Evolutionary conservation across 129 eudicot genomes (phyloP).

Genomic region (Tagetes patula): DNA sequence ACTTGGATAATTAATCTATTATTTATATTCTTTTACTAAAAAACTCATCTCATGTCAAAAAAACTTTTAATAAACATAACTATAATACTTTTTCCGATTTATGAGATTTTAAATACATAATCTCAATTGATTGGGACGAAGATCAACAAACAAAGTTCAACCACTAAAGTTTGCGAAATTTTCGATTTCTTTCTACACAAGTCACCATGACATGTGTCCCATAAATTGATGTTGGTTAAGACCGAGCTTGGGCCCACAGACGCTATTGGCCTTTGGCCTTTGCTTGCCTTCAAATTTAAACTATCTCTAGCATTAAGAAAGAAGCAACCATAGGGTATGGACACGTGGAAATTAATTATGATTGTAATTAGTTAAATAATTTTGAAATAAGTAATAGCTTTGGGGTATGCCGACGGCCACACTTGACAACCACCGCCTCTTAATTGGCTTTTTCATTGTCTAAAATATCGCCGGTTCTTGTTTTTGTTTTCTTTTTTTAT

Average conservation of each 20-base stretch:
- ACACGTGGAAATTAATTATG: conserved; percentile 28
- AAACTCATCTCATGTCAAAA: too few species aligned
- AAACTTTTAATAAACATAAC: too few species aligned
- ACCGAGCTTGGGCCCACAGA: not conserved
- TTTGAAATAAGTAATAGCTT: conserved; percentile 11
- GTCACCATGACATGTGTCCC: conserved; percentile 30
- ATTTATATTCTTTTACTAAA: too few species aligned
- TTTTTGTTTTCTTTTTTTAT: conserved; percentile 6
- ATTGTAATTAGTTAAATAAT: not conserved
- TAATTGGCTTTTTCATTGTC: conserved; percentile 40
- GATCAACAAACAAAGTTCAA: too few species aligned
- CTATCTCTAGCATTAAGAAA: not conserved
- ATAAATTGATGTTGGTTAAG: conserved; percentile 42
- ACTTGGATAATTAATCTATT: too few species aligned
- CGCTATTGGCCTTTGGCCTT: conserved; percentile 29
- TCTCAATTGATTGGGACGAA: too few species aligned
- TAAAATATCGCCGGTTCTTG: conserved; percentile 40
- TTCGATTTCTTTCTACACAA: conserved; percentile 22
- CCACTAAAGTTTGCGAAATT: not conserved
- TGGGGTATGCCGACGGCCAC: conserved; percentile 49
- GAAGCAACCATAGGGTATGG: conserved; percentile 28
- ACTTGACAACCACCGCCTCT: conserved; percentile 39
- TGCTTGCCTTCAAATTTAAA: conserved; percentile 62
- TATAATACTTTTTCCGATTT: too few species aligned
- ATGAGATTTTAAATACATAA: too few species aligned